A percentile compares a stretch with the other conserved stretches of the same genome.
Evolutionary conservation across 2,329 filamentous ascomycete genomes (phyloP).

Genomic region (Truncatella angustata): DNA sequence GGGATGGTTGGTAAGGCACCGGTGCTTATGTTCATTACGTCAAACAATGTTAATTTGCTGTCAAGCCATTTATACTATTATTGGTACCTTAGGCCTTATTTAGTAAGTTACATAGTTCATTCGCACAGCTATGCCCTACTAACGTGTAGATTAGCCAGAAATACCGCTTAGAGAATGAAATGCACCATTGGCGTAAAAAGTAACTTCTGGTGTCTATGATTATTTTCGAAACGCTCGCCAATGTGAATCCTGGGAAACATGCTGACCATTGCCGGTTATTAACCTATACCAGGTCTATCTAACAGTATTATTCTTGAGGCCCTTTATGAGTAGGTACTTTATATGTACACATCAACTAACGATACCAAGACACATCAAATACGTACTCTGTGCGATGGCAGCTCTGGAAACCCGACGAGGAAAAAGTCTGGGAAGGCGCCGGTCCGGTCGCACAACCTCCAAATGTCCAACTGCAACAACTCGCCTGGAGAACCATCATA

Average conservation of each 20-base stretch:
- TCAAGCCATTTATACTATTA: not conserved
- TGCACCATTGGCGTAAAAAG: not conserved
- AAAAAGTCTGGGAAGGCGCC: not conserved
- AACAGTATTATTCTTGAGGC: not conserved
- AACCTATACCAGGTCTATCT: not conserved
- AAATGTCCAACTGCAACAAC: not conserved
- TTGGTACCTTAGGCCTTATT: not conserved
- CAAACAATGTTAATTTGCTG: not conserved
- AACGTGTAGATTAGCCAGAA: not conserved
- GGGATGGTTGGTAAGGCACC: not conserved
- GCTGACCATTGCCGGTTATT: not conserved
- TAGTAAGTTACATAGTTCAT: not conserved
- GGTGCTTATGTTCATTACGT: not conserved
- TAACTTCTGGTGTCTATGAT: not conserved
- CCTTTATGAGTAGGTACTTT: not conserved
- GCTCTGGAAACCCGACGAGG: not conserved
- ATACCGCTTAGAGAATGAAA: not conserved
- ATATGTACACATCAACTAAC: not conserved
- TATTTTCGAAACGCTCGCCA: not conserved
- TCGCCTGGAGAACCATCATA: not conserved
- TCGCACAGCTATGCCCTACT: not conserved
- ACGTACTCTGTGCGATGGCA: not conserved
- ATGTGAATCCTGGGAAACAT: not conserved
- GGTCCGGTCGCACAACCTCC: not conserved
- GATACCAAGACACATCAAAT: not conserved